Conservation (phyloP, 164 flowering plant genomes). For the Warburgia ugandensis region DNA sequence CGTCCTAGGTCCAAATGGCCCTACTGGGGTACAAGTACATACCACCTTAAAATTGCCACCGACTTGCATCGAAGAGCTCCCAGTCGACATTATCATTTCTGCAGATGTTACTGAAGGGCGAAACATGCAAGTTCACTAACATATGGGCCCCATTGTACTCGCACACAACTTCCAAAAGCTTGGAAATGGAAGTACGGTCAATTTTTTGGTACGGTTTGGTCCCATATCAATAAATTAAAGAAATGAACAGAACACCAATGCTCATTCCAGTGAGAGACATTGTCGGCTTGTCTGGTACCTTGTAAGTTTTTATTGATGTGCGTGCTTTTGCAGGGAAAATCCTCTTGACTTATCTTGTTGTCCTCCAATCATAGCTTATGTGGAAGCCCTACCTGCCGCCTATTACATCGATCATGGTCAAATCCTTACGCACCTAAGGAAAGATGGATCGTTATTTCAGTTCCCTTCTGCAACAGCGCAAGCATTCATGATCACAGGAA, state of each 20-base stretch:
- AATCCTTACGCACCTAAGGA: constrained; percentile 15
- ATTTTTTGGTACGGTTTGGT: too few species aligned
- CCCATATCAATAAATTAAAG: too few species aligned
- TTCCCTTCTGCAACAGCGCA: constrained; percentile 40
- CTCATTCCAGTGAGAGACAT: background rate
- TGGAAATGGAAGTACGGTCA: background rate
- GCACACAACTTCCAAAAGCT: too few species aligned
- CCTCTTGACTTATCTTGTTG: constrained; percentile 4
- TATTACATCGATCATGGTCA: constrained; percentile 8
- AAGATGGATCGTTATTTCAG: constrained; percentile 34
- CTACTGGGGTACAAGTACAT: too few species aligned
- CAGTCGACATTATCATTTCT: too few species aligned
- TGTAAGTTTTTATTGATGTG: background rate
- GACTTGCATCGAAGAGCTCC: too few species aligned
- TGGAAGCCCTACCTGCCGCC: constrained; percentile 29
- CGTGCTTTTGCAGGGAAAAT: constrained; percentile 18
- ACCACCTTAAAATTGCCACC: too few species aligned
- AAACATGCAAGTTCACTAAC: too few species aligned
- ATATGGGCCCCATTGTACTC: too few species aligned
- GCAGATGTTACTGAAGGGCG: too few species aligned
- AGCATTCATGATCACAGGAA: constrained; percentile 29
- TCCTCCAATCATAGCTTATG: constrained; percentile 21
- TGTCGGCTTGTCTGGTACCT: background rate
- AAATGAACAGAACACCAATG: too few species aligned
- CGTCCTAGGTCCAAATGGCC: too few species aligned